Evolutionary conservation across 306 rosid species (phyloP).

Genomic region (Cucurbita argyrosperma): DNA sequence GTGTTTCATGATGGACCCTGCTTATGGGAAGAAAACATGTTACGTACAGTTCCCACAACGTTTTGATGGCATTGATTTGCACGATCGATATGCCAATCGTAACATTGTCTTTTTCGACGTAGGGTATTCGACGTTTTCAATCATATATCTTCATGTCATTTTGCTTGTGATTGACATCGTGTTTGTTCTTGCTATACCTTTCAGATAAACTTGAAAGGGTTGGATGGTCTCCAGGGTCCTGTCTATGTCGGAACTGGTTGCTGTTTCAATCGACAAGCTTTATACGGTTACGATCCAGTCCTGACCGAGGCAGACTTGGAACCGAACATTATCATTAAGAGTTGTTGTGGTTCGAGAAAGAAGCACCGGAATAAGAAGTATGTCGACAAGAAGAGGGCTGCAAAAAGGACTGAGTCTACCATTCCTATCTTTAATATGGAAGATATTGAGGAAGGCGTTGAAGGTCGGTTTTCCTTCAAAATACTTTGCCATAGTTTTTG

Average conservation of each 20-base stretch:
- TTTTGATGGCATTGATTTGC: constrained; percentile 90
- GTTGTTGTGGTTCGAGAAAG: constrained; percentile 95
- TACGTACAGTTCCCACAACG: constrained; percentile 98
- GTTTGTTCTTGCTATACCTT: background rate
- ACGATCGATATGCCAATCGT: constrained; percentile 99
- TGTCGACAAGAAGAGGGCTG: constrained; percentile 69
- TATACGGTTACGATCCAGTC: constrained; percentile 92
- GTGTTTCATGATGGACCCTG: constrained; percentile 99
- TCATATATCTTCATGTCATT: constrained; percentile 1
- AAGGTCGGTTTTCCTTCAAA: constrained; percentile 43
- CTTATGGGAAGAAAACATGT: constrained; percentile 80
- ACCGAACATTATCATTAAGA: constrained; percentile 81
- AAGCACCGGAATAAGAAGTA: constrained; percentile 73
- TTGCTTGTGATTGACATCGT: constrained; percentile 2
- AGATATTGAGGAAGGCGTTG: constrained; percentile 95
- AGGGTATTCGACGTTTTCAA: constrained; percentile 18
- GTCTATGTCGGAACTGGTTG: constrained; percentile 99
- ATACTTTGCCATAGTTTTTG: background rate
- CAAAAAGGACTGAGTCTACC: constrained; percentile 79
- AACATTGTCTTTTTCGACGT: constrained; percentile 96
- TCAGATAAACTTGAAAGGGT: constrained; percentile 96
- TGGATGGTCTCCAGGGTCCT: constrained; percentile 96
- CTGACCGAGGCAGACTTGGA: constrained; percentile 84
- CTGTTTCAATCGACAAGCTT: constrained; percentile 97
- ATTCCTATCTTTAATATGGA: constrained; percentile 86